Evolutionary conservation across 2,329 filamentous ascomycete genomes (phyloP).

Genomic region (Fusarium veterinarium): DNA sequence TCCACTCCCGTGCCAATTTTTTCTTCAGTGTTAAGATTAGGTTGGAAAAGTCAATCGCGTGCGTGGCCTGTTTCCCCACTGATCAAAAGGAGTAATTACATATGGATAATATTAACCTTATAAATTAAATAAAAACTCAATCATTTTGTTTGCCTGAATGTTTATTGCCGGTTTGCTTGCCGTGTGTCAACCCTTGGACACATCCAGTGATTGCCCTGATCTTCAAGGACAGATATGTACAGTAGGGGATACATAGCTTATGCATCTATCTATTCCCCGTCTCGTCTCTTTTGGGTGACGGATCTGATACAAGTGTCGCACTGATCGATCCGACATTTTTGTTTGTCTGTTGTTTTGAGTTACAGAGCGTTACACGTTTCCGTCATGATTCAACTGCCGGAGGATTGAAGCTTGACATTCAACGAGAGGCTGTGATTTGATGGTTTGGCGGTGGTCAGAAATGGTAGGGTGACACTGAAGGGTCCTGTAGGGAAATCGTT

Average conservation of each 20-base stretch:
- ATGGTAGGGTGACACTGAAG: not conserved
- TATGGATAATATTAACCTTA: not conserved
- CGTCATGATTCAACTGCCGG: conserved; percentile 24
- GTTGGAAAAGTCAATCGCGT: not conserved
- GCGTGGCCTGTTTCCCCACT: not conserved
- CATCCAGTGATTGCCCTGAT: not conserved
- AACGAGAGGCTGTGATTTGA: not conserved
- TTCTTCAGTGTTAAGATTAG: not conserved
- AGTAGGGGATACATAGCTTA: not conserved
- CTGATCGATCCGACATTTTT: conserved; percentile 4
- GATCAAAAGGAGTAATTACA: not conserved
- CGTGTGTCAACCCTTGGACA: not conserved
- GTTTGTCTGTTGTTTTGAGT: not conserved
- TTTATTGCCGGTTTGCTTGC: not conserved
- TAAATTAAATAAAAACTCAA: not conserved
- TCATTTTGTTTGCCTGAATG: not conserved
- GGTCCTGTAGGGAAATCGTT: not conserved
- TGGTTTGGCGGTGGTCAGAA: not conserved
- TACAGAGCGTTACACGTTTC: not conserved
- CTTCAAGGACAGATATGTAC: not conserved
- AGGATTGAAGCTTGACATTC: conserved; percentile 1
- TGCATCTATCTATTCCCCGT: not conserved
- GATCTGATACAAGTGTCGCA: not conserved
- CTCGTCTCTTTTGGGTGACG: not conserved
- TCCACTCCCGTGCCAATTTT: not conserved